Conservation (phyloP, 2,329 filamentous ascomycete genomes). For the Clonostachys solani region DNA sequence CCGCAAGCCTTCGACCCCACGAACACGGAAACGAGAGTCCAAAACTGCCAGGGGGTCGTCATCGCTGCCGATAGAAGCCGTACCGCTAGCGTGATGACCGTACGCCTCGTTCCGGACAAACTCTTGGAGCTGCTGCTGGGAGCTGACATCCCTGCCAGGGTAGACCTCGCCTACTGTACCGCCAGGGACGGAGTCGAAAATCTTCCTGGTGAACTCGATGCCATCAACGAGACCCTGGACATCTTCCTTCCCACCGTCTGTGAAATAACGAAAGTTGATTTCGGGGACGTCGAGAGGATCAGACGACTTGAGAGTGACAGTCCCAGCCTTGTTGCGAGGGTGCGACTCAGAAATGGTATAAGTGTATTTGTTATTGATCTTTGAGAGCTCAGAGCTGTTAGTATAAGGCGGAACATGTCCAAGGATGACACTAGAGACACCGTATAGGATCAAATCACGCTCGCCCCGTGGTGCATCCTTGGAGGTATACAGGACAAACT, state of each 20-base stretch:
- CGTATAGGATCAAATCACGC: slow-evolving; percentile 20
- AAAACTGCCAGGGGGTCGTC: slow-evolving; percentile 48
- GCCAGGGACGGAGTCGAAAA: slow-evolving; percentile 7
- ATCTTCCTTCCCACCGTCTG: slow-evolving; percentile 32
- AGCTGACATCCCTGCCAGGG: slow-evolving; percentile 21
- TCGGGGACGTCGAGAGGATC: slow-evolving; percentile 47
- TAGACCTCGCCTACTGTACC: slow-evolving; percentile 31
- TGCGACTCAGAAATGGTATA: slow-evolving; percentile 4
- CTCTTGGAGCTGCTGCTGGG: slow-evolving; percentile 1
- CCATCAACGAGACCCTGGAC: slow-evolving; percentile 39
- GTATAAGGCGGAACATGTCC: slow-evolving; percentile 21
- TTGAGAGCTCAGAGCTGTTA: slow-evolving; percentile 11
- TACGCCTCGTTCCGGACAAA: slow-evolving; percentile 34
- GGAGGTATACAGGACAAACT: slow-evolving; percentile 20
- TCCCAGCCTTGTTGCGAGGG: slow-evolving; percentile 26
- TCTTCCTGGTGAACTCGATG: slow-evolving; percentile 33
- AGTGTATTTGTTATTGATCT: slow-evolving; percentile 13
- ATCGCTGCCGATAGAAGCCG: slow-evolving; percentile 49
- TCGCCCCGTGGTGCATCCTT: slow-evolving; percentile 7
- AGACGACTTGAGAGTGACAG: slow-evolving; percentile 41
- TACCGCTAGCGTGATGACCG: slow-evolving; percentile 54
- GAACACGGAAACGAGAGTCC: slow-evolving; percentile 49
- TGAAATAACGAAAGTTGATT: slow-evolving; percentile 45
- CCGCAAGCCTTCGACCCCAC: slow-evolving; percentile 45
- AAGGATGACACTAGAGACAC: slow-evolving; percentile 16